Evolutionary conservation across 805 yeast genomes (phyloP).

Genomic region (Blastobotrys peoriensis): DNA sequence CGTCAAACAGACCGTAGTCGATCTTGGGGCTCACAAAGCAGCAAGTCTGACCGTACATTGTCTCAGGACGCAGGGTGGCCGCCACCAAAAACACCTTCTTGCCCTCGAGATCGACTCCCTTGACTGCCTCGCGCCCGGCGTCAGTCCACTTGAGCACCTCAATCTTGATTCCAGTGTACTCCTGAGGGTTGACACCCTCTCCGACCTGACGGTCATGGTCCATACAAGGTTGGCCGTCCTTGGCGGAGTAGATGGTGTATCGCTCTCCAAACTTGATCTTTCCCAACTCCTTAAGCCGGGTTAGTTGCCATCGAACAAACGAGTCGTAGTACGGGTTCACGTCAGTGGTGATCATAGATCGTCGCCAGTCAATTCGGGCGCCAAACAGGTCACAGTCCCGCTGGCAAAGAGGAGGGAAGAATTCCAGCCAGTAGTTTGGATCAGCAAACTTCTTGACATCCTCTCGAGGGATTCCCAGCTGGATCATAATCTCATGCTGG

Average conservation of each 20-base stretch:
- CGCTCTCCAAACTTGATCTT: constrained; percentile 98
- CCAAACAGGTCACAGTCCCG: constrained; percentile 76
- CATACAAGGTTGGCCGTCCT: constrained; percentile 99
- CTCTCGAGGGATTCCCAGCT: constrained; percentile 77
- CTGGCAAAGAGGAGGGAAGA: constrained; percentile 87
- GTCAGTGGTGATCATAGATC: constrained; percentile 92
- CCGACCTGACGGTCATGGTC: constrained; percentile 97
- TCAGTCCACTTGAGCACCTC: constrained; percentile 54
- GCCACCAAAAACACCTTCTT: constrained; percentile 83
- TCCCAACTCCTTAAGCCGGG: constrained; percentile 72
- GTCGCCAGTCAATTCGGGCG: constrained; percentile 96
- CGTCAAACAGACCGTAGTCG: constrained; percentile 83
- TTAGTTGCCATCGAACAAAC: constrained; percentile 95
- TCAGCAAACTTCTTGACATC: constrained; percentile 88
- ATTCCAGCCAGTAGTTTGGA: constrained; percentile 82
- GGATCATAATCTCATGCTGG: constrained; percentile 95
- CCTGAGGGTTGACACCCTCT: constrained; percentile 96
- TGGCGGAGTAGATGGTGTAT: constrained; percentile 93
- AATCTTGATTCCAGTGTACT: constrained; percentile 90
- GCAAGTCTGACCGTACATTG: constrained; percentile 98
- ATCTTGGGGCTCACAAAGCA: constrained; percentile 97
- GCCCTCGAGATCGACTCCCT: constrained; percentile 38
- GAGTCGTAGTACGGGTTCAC: constrained; percentile 92
- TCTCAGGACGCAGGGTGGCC: constrained; percentile 97
- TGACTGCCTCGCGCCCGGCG: constrained; percentile 45